phyloP scores from a whole-genome alignment of 495 filamentous ascomycete species.

The Penicillium longicatenatum region DNA sequence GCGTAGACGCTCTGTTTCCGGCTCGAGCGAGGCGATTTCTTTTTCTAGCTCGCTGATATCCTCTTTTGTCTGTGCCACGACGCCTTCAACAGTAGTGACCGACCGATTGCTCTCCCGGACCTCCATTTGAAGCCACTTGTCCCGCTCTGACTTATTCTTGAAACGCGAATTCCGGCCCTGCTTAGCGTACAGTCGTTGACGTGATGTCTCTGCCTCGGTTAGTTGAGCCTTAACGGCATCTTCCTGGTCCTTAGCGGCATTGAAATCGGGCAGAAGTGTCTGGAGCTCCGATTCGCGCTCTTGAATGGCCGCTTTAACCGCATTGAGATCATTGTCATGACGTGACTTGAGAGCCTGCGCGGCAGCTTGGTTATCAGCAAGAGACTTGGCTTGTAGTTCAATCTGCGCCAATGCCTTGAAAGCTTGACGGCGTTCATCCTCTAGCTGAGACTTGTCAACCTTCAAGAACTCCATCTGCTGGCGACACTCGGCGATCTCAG shows the following conservation, averaged over 20 bases:
- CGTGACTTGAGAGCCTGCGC: slow-evolving; percentile 67
- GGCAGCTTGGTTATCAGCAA: slow-evolving; percentile 78
- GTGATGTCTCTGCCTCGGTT: slow-evolving; percentile 70
- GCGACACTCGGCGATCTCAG: slow-evolving; percentile 73
- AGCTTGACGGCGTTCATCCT: slow-evolving; percentile 83
- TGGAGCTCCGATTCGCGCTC: slow-evolving; percentile 75
- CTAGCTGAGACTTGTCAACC: slow-evolving; percentile 84
- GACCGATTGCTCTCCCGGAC: slow-evolving; percentile 78
- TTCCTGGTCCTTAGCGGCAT: slow-evolving; percentile 71
- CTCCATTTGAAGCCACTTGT: slow-evolving; percentile 78
- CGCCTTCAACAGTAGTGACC: slow-evolving; percentile 75
- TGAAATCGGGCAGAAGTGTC: slow-evolving; percentile 73
- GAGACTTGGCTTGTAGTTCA: slow-evolving; percentile 79
- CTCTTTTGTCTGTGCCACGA: slow-evolving; percentile 78
- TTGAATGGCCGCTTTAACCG: slow-evolving; percentile 73
- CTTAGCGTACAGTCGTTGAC: slow-evolving; percentile 87
- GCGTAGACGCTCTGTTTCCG: slow-evolving; percentile 68
- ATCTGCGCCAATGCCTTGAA: slow-evolving; percentile 77
- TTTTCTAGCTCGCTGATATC: slow-evolving; percentile 76
- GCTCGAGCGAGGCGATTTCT: slow-evolving; percentile 70
- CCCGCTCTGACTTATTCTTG: slow-evolving; percentile 82
- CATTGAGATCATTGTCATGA: slow-evolving; percentile 71
- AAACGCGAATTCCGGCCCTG: slow-evolving; percentile 90
- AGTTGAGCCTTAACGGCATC: slow-evolving; percentile 66
- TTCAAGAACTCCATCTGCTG: slow-evolving; percentile 83